These are phyloP conservation scores for Yamadazyma jaroonii DNA, from an alignment of 1,139 yeast species.

Conservation along the genomic window DNA sequence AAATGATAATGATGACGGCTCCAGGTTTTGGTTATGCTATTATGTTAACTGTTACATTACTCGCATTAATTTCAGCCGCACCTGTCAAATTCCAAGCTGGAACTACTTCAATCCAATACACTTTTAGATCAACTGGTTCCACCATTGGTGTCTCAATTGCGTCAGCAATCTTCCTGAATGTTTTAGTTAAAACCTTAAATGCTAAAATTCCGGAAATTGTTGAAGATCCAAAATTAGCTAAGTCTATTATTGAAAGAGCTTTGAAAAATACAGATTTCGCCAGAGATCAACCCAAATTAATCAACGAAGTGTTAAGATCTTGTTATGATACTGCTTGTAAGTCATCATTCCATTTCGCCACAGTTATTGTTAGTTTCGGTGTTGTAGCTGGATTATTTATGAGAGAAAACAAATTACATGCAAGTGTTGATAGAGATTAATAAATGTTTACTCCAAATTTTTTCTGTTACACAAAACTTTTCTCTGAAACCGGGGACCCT, in stretches of 20 bases:
- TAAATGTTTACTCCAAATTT: no score
- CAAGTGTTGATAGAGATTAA: slow-evolving; percentile 35
- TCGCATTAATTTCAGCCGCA: slow-evolving; percentile 64
- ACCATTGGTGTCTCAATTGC: slow-evolving; percentile 70
- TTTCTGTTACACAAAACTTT: no score
- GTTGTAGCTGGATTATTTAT: slow-evolving; percentile 34
- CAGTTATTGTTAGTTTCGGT: slow-evolving; percentile 37
- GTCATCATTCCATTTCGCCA: slow-evolving; percentile 51
- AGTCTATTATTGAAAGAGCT: slow-evolving; percentile 48
- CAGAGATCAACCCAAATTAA: slow-evolving; percentile 42
- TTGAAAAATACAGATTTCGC: slow-evolving; percentile 57
- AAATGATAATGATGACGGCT: slow-evolving; percentile 34
- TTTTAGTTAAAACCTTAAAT: slow-evolving; percentile 19
- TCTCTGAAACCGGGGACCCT: no score
- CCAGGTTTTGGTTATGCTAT: slow-evolving; percentile 61
- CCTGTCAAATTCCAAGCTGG: slow-evolving; percentile 66
- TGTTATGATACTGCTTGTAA: slow-evolving; percentile 53
- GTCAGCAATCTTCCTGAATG: slow-evolving; percentile 58
- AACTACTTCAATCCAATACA: slow-evolving; percentile 72
- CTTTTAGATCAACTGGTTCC: slow-evolving; percentile 73
- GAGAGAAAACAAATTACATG: slow-evolving; percentile 44
- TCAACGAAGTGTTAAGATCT: slow-evolving; percentile 41
- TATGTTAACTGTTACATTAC: slow-evolving; percentile 62
- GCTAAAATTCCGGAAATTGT: slow-evolving; percentile 22
- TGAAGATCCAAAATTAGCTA: slow-evolving; percentile 30